Percentiles rank a stretch among this genome's conserved stretches.
phyloP scores from a whole-genome alignment of 768 basidiomycete species.

The Naganishia friedmannii region DNA sequence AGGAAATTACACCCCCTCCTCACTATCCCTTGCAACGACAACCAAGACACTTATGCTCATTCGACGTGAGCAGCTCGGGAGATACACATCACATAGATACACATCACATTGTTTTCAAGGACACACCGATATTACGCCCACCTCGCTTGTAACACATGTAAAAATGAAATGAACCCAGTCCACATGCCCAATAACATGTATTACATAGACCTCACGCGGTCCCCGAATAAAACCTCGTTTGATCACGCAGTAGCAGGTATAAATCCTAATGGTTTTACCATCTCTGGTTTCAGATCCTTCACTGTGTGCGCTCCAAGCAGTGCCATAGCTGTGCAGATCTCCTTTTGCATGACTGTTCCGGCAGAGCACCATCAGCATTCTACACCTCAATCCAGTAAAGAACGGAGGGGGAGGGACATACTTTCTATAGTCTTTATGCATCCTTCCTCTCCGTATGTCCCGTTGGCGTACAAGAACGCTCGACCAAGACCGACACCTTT shows the following conservation, averaged over 20 bases:
- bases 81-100: too few relatives aligned
- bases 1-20: constrained; percentile 1
- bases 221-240: too few relatives aligned
- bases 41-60: constrained; percentile 29
- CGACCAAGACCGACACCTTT: constrained; percentile 53
- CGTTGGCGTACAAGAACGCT: constrained; percentile 54
- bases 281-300: constrained; percentile 48
- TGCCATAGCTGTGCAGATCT: constrained; percentile 49
- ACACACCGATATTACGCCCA: too few relatives aligned
- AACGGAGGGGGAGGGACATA: constrained; percentile 34
- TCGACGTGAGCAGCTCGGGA: too few relatives aligned
- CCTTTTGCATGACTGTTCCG: constrained; percentile 43
- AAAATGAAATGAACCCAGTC: too few relatives aligned
- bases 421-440: constrained; percentile 47
- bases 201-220: background rate
- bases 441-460: constrained; percentile 54
- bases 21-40: constrained; percentile 21
- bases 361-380: background rate
- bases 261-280: constrained; percentile 34
- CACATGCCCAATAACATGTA: background rate
- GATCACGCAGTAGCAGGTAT: constrained; percentile 1
- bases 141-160: too few relatives aligned
- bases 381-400: background rate
- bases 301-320: constrained; percentile 42
- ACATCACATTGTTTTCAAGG: too few relatives aligned